phyloP scores from a whole-genome alignment of 805 yeast genomes.

The Suhomyces canberraensis region DNA sequence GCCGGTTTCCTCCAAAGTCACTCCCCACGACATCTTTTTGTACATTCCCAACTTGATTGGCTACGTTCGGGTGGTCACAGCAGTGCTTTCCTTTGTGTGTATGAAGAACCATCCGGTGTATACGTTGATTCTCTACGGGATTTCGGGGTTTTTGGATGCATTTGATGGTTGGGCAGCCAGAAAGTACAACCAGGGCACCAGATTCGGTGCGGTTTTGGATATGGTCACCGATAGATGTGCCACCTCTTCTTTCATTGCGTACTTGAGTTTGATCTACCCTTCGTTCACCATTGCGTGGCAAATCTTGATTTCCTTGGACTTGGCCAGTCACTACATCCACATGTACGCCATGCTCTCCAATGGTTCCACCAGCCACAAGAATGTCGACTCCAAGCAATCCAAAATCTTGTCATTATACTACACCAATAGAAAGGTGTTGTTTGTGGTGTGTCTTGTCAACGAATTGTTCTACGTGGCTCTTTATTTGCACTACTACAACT shows the following conservation, averaged over 20 bases:
- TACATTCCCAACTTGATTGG: slow-evolving; percentile 94
- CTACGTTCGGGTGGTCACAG: slow-evolving; percentile 76
- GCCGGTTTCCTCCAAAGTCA: slow-evolving; percentile 8
- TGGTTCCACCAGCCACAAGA: slow-evolving; percentile 83
- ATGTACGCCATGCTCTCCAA: slow-evolving; percentile 89
- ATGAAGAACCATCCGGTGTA: slow-evolving; percentile 83
- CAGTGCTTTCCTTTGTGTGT: slow-evolving; percentile 70
- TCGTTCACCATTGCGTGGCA: slow-evolving; percentile 70
- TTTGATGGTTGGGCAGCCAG: slow-evolving; percentile 96
- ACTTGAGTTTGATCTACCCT: slow-evolving; percentile 78
- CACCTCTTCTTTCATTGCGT: slow-evolving; percentile 89
- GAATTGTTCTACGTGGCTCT: slow-evolving; percentile 90
- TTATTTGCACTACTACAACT: slow-evolving; percentile 69
- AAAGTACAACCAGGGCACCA: slow-evolving; percentile 79
- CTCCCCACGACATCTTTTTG: slow-evolving; percentile 58
- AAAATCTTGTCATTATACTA: slow-evolving; percentile 81
- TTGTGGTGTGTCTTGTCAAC: slow-evolving; percentile 87
- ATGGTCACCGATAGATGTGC: slow-evolving; percentile 99
- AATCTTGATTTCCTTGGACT: slow-evolving; percentile 73
- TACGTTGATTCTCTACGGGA: slow-evolving; percentile 74
- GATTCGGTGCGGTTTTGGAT: slow-evolving; percentile 94
- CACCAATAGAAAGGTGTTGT: slow-evolving; percentile 77
- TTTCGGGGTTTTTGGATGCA: slow-evolving; percentile 92
- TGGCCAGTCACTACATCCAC: slow-evolving; percentile 96
- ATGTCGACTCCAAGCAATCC: slow-evolving; percentile 66